Percentiles rank a stretch among this genome's conserved stretches.
phyloP scores from a whole-genome alignment of 257 asterid species.

The Gentiana straminea region DNA sequence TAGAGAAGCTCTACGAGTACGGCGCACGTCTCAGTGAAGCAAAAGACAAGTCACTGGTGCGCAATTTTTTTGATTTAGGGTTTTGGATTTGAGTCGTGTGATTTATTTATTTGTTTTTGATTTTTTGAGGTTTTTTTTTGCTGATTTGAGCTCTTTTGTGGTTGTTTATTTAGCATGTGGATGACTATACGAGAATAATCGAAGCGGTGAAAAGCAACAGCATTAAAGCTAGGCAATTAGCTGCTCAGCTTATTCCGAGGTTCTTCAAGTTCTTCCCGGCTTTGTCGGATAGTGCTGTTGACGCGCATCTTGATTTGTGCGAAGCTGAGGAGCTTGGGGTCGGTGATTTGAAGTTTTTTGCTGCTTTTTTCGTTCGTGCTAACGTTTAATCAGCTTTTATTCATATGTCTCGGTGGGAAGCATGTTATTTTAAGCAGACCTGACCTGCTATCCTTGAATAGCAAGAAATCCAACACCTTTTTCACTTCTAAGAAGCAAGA shows the following conservation, averaged over 20 bases:
- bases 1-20: slow-evolving; percentile 82
- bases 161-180: slow-evolving; percentile 34
- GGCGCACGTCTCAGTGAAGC: slow-evolving; percentile 74
- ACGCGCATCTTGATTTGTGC: slow-evolving; percentile 90
- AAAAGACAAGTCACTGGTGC: slow-evolving; percentile 86
- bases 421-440: neutral
- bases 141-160: slow-evolving; percentile 5
- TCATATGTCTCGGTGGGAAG: neutral
- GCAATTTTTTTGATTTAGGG: too few species aligned
- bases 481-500: neutral
- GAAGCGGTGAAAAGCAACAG: slow-evolving; percentile 66
- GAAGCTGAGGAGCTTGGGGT: slow-evolving; percentile 97
- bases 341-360: slow-evolving; percentile 11
- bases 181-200: slow-evolving; percentile 66
- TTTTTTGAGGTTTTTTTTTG: slow-evolving; percentile 6
- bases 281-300: slow-evolving; percentile 60
- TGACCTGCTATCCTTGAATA: neutral
- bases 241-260: slow-evolving; percentile 91
- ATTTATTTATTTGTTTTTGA: too few species aligned
- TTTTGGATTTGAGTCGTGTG: too few species aligned
- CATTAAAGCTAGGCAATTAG: slow-evolving; percentile 77
- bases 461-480: neutral
- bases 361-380: neutral
- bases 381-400: neutral
- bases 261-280: slow-evolving; percentile 74